Base-by-base conservation (phyloP, 345 rosid genomes). In the Aquilaria sinensis region DNA sequence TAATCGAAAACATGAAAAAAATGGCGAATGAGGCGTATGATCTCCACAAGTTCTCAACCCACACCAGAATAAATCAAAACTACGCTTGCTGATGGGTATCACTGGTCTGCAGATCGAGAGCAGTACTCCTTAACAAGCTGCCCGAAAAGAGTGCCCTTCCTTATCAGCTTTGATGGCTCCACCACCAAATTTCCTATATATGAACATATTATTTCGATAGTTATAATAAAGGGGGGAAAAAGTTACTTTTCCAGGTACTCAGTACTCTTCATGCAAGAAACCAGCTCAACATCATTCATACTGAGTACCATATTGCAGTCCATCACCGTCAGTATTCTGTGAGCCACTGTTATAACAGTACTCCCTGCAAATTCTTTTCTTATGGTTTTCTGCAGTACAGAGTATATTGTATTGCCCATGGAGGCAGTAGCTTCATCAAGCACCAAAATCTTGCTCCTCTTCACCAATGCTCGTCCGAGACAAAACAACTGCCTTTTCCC, bases 341-440 rank as follows among this genome's bases (percentile, higher is more conserved):
- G 86, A 31, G 94, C 86, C 5, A 84, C 86, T 0, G 85, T 80
- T 61, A 82, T 79, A 53, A 80, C 85, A 0, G 90, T 84, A 72
- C 84, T 76, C 12, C 73, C 76, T 2, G 77, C 72, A 16, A 84
- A 82, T 51, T 87, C 90, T 7, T 69, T 67, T 53, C 80, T 58
- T 47, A 87, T 82, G 4, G 79, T 80, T 67, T 65, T 80, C 41
- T 84, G 94, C 64, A 87, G 63, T 16, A 84, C 94, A 0, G 88
- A 23, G 23, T 23, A 23, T 23, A 23, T 82, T 14, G 86, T 73
- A 10, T 77, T 80, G 72, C 80, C 88, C 1, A 84, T 75, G 1
- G 88, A 87, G 3, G 86, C 83, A 0, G 90, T 87, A 53, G 88
- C 93, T 71, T 87, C 90, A 31, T 87, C 93, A 0, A 84, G 86